phyloP scores from a whole-genome alignment of 305 asterid species.

The Rubia tinctorum region DNA sequence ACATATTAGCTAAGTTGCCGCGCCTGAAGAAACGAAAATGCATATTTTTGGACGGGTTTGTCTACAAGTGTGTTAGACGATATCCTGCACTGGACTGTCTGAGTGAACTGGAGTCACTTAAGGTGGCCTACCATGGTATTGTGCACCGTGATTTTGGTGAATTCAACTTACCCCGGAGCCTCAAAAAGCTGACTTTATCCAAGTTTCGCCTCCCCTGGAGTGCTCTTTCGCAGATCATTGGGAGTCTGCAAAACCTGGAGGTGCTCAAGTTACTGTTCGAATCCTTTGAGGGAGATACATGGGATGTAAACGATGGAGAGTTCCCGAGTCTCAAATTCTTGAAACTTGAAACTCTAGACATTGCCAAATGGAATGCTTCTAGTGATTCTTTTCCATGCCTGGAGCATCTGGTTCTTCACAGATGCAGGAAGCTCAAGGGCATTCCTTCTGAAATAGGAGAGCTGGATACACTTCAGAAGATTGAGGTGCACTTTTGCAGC shows the following conservation, averaged over 20 bases:
- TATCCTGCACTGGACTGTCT: not conserved
- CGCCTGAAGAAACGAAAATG: not conserved
- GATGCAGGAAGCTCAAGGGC: not conserved
- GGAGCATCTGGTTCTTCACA: not conserved
- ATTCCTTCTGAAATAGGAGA: not conserved
- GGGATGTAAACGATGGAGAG: not conserved
- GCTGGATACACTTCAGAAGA: not conserved
- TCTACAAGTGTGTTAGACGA: not conserved
- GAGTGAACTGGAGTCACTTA: not conserved
- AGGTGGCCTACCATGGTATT: not conserved
- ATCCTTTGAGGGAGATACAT: not conserved
- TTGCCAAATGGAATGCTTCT: not conserved
- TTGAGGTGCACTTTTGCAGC: not conserved
- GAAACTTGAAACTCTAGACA: not conserved
- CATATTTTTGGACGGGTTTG: not conserved
- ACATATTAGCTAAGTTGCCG: not conserved
- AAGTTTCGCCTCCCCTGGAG: not conserved
- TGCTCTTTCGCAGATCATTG: not conserved
- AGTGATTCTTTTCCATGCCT: not conserved
- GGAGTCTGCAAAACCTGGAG: not conserved
- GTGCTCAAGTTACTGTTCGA: not conserved
- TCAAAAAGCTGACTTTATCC: not conserved
- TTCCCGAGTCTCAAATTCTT: not conserved
- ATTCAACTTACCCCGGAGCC: not conserved
- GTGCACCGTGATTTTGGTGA: not conserved